Percentiles rank a stretch among this genome's conserved stretches.
Evolutionary conservation across 2,329 filamentous ascomycete genomes (phyloP).

Genomic region (Penicillium sp.): DNA sequence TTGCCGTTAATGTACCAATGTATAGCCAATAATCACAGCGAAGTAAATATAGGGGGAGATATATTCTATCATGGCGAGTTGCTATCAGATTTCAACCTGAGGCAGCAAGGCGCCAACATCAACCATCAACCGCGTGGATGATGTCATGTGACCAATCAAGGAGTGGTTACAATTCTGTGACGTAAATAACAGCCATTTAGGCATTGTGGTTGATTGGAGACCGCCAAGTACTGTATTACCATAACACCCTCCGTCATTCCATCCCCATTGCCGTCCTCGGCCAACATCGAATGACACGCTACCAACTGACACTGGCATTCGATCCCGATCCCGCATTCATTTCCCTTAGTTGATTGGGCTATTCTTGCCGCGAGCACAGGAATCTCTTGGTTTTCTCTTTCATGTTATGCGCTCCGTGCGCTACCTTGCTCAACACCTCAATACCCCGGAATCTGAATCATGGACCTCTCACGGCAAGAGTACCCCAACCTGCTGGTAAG

Average conservation of each 20-base stretch:
- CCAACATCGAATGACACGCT: constrained; percentile 21
- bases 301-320: constrained; percentile 14
- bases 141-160: constrained; percentile 22
- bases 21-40: neutral
- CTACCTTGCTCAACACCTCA: constrained; percentile 17
- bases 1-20: neutral
- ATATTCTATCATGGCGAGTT: neutral
- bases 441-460: constrained; percentile 41
- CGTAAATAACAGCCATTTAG: neutral
- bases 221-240: constrained; percentile 9
- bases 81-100: neutral
- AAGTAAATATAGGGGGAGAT: neutral
- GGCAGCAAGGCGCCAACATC: constrained; percentile 1
- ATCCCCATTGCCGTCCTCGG: constrained; percentile 25
- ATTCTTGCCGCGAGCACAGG: constrained; percentile 1
- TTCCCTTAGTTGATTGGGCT: constrained; percentile 16
- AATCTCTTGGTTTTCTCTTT: constrained; percentile 8
- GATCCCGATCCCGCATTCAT: constrained; percentile 18
- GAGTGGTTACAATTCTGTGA: neutral
- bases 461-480: constrained; percentile 81
- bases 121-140: constrained; percentile 11
- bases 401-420: constrained; percentile 37
- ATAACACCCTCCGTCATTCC: constrained; percentile 24
- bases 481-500: constrained; percentile 94
- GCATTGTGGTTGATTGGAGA: neutral